phyloP scores from a whole-genome alignment of 169 alveolate genomes.

The Ichthyophthirius multifiliis region DNA sequence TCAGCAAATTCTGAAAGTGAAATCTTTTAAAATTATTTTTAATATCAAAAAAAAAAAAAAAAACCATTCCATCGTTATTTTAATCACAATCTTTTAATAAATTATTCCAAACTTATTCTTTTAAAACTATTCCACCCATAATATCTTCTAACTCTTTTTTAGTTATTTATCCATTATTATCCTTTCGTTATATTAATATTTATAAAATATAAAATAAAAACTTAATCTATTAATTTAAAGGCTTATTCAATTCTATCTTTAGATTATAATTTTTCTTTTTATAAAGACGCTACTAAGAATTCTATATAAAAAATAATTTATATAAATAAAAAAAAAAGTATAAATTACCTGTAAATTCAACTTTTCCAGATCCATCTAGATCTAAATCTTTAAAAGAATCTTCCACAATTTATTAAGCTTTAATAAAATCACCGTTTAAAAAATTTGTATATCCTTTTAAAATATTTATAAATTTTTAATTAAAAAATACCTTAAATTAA shows the following conservation, averaged over 20 bases:
- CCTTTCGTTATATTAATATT: neutral
- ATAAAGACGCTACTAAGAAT: conserved; percentile 25
- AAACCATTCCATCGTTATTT: conserved; percentile 62
- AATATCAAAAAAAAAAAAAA: too few species aligned
- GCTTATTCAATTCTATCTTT: conserved; percentile 28
- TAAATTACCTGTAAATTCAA: conserved; percentile 6
- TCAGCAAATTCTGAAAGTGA: too few species aligned
- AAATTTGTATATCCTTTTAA: conserved; percentile 18
- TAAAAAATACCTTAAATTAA: conserved; percentile 14
- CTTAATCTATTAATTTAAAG: conserved; percentile 51
- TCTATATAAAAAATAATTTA: neutral
- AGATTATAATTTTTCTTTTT: conserved; percentile 18
- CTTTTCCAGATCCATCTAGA: conserved; percentile 39
- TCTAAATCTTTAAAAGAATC: conserved; percentile 18
- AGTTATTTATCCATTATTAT: conserved; percentile 38
- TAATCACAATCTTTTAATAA: conserved; percentile 56
- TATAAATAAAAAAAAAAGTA: neutral
- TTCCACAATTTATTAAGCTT: conserved; percentile 37
- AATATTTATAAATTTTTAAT: neutral
- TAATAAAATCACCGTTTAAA: conserved; percentile 15
- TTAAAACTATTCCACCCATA: conserved; percentile 47
- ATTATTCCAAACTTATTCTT: conserved; percentile 41
- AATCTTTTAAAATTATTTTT: too few species aligned
- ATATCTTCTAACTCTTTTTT: conserved; percentile 46
- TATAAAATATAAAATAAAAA: neutral